Evolutionary conservation across 495 filamentous ascomycete genomes (phyloP), one percentile per base, ranked within the genome.

Genomic region (Haplographium delicatum): DNA sequence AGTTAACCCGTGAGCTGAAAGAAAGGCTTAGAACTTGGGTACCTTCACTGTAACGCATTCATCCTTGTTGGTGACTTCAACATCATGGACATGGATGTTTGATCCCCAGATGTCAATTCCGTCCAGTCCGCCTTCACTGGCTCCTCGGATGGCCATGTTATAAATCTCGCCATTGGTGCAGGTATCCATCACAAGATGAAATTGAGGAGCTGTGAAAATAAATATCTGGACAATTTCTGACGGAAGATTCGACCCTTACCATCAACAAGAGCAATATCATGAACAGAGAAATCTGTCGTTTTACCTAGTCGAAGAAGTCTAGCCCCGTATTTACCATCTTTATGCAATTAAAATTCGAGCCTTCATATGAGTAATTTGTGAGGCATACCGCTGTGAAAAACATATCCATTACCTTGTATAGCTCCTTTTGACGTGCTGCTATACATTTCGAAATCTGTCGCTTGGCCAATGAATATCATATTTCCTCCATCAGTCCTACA

Each of bases 1-100:
- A 40, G 57, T 34, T 25, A 57, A 56, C 33, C 4, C 33, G 5
- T 27, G 10, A 1, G 4, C n/a, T n/a, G n/a, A n/a, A 24, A 13
- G n/a, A 2, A 23, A 11, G 2, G 16, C 22, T 16, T 30, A 20
- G 31, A 23, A 11, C 9, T 13, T 35, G 34, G 26, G 5, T 33
- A 35, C 31, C 43, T 76, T 76, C 55, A 79, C 71, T 24, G 71
- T 73, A 20, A 80, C 69, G 57, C 75, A 80, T 54, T 80, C 75
- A 43, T 78, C 75, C 53, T 72, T 72, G 63, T 80, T 80, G 11
- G 75, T 74, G 8, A 77, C 76, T 55, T 74, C 66, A 35, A 78
- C 61, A 64, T 79, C 62, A 46, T 76, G 75, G 46, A 77, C 57
- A 63, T 68, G 68, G 33, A 73, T 69, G 47, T 78, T 76, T 15